These are phyloP conservation scores for Mariannaea sp. DNA, from an alignment of 2,329 filamentous ascomycete species.

Conservation along the genomic window DNA sequence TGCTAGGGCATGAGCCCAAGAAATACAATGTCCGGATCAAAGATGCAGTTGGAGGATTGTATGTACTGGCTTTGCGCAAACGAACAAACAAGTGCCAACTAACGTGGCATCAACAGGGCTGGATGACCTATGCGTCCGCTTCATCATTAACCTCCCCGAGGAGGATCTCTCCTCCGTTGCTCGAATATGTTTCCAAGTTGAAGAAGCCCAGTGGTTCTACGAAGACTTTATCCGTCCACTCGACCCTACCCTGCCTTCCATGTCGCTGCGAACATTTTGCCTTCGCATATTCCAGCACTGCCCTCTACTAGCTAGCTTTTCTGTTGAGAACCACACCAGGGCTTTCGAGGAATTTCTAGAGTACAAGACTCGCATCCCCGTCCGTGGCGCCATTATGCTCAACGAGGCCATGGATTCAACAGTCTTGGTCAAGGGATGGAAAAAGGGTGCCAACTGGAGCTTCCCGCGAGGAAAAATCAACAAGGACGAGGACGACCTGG, in stretches of 20 bases:
- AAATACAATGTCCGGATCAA: slow-evolving; percentile 69
- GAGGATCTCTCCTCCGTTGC: slow-evolving; percentile 89
- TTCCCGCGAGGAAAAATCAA: slow-evolving; percentile 98
- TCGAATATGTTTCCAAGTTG: slow-evolving; percentile 97
- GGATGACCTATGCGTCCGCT: slow-evolving; percentile 96
- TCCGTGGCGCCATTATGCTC: slow-evolving; percentile 90
- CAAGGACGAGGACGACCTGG: slow-evolving; percentile 91
- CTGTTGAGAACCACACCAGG: slow-evolving; percentile 74
- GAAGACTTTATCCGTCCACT: slow-evolving; percentile 97
- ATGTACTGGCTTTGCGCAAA: slow-evolving; percentile 40
- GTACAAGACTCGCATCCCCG: slow-evolving; percentile 94
- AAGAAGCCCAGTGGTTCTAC: slow-evolving; percentile 99
- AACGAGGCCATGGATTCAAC: slow-evolving; percentile 94
- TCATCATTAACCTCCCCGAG: slow-evolving; percentile 94
- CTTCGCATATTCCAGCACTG: slow-evolving; percentile 93
- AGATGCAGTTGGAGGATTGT: slow-evolving; percentile 92
- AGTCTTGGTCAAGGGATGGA: slow-evolving; percentile 95
- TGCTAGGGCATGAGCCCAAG: slow-evolving; percentile 39
- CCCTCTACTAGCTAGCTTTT: slow-evolving; percentile 82
- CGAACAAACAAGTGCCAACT: slow-evolving; percentile 28
- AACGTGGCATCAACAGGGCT: slow-evolving; percentile 65
- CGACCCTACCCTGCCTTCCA: slow-evolving; percentile 81
- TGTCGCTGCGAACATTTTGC: slow-evolving; percentile 84
- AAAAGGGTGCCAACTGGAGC: slow-evolving; percentile 94
- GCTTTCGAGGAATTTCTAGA: slow-evolving; percentile 91